These are phyloP conservation scores for Sporisorium graminicola DNA, from an alignment of 1,284 basidiomycete genomes.

Conservation along the genomic window DNA sequence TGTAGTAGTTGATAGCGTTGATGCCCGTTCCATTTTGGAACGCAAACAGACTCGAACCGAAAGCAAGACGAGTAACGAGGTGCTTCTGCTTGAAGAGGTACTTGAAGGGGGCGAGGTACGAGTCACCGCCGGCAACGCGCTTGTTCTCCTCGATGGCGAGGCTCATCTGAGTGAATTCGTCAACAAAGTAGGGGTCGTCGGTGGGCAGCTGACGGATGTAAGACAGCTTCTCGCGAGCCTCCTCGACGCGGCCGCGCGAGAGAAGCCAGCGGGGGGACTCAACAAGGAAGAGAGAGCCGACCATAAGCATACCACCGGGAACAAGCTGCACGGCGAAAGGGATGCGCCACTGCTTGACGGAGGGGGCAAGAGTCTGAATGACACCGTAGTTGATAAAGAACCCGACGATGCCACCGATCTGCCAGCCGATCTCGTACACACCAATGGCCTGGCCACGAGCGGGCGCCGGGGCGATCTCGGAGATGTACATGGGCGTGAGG, in stretches of 20 bases:
- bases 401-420: constrained; percentile 71
- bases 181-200: constrained; percentile 58
- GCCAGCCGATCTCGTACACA: constrained; percentile 72
- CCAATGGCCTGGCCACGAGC: constrained; percentile 74
- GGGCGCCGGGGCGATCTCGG: constrained; percentile 70
- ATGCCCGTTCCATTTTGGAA: constrained; percentile 58
- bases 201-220: constrained; percentile 61
- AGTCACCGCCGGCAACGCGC: constrained; percentile 18
- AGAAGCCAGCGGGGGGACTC: constrained; percentile 78
- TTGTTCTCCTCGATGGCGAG: constrained; percentile 16
- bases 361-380: constrained; percentile 69
- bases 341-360: constrained; percentile 72
- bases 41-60: constrained; percentile 26
- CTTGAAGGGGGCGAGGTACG: constrained; percentile 49
- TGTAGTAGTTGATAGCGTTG: constrained; percentile 72
- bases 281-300: constrained; percentile 72
- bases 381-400: constrained; percentile 71
- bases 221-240: constrained; percentile 57
- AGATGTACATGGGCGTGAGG: constrained; percentile 69
- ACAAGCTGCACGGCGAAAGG: constrained; percentile 74
- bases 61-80: constrained; percentile 13
- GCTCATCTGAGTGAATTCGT: constrained; percentile 38
- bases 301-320: constrained; percentile 71
- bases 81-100: constrained; percentile 44
- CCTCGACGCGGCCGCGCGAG: constrained; percentile 71